Evolutionary conservation across 169 alveolate genomes (phyloP).

Genomic region (Theileria equi): DNA sequence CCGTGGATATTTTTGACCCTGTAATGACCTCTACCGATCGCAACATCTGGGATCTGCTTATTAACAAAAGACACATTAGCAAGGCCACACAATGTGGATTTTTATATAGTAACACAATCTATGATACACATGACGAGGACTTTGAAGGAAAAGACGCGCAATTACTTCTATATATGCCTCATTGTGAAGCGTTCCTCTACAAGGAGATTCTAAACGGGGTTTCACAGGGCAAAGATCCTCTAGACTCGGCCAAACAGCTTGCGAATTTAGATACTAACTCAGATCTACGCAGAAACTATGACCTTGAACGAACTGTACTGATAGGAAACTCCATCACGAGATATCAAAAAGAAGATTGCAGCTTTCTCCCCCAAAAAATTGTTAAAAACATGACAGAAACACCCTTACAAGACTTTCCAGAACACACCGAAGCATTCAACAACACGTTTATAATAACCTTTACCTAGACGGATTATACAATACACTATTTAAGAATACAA

Average conservation of each 20-base stretch:
- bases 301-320: conserved; percentile 21
- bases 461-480: neutral
- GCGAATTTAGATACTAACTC: neutral
- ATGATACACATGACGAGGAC: neutral
- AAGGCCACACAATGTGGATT: neutral
- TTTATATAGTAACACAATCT: neutral
- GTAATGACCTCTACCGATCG: conserved; percentile 48
- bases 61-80: neutral
- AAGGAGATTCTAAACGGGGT: conserved; percentile 27
- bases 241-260: conserved; percentile 11
- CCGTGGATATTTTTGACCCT: conserved; percentile 58
- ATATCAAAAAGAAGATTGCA: conserved; percentile 6
- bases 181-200: conserved; percentile 59
- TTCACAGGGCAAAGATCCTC: conserved; percentile 23
- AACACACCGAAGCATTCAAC: conserved; percentile 53
- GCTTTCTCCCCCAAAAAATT: conserved; percentile 9
- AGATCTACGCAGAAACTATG: neutral
- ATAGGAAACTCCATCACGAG: conserved; percentile 49
- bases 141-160: conserved; percentile 2
- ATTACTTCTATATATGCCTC: conserved; percentile 62
- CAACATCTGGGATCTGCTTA: conserved; percentile 30
- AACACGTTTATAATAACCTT: conserved; percentile 45
- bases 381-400: conserved; percentile 17
- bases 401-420: conserved; percentile 26
- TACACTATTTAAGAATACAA: conserved; percentile 58